Base-by-base conservation (phyloP, 2,329 filamentous ascomycete species). In the Neophaeococcomyces mojaviensis region DNA sequence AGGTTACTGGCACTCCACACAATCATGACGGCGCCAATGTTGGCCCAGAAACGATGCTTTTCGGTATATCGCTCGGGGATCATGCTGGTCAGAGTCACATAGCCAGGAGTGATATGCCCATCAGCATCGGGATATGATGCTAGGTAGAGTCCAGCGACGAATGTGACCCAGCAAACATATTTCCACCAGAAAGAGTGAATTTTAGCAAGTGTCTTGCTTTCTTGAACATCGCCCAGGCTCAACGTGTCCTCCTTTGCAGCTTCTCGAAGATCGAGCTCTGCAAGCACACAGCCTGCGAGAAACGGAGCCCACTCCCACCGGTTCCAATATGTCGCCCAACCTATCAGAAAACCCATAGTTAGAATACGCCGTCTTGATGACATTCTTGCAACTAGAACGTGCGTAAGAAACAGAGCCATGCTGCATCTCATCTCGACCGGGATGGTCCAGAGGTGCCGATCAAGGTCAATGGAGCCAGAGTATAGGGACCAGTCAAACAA, bases 241-340 rank as follows among this genome's bases (percentile, higher is more conserved):
- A 34, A 18, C 15, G 10, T 13, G 6, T 28, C 44, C 44, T 36
- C 64, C 60, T 63, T 34, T n/a, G 16, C 64, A 66, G 5, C 59
- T 59, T 34, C 42, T 48, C 66, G 64, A 13, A 66, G 54, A 41
- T 68, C 66, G 3, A 62, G 54, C 46, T 68, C 66, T 31, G 65
- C 66, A 58, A 68, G 60, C 16, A 68, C 39, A 58, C 66, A 65
- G 37, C 66, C 66, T 4, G 57, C 53, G 3, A 68, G 49, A 48
- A 68, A 68, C 2, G 68, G 59, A 9, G 68, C 62, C 20, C 69
- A 53, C 18, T 70, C 67, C 67, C 67, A 70, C 36, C 67, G 59
- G 20, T 65, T 64, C 57, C 64, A 68, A 9, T 49, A 51, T 10
- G 47, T 46, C n/a, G 49, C 51, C 53, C 43, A 46, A 13, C 8